These are phyloP conservation scores for Phytophthora europaea DNA, from an alignment of 352 stramenopile species.

Conservation along the genomic window DNA sequence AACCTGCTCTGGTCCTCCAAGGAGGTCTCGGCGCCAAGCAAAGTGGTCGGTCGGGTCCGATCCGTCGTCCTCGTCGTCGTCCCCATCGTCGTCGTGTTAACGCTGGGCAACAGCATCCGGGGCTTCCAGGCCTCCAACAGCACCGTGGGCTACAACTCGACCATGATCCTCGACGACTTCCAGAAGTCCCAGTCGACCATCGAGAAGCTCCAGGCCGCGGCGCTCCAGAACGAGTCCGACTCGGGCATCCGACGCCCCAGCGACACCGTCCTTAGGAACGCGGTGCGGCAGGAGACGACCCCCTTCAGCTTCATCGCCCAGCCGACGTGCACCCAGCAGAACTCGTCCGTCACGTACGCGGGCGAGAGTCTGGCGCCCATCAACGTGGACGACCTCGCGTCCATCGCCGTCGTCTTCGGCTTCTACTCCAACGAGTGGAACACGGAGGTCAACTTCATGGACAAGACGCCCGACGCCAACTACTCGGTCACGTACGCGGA, in stretches of 20 bases:
- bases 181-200: conserved; percentile 44
- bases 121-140: conserved; percentile 60
- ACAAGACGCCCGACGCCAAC: conserved; percentile 18
- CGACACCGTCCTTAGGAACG: conserved; percentile 57
- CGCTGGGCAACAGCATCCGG: conserved; percentile 57
- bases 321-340: conserved; percentile 42
- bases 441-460: conserved; percentile 42
- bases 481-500: conserved; percentile 28
- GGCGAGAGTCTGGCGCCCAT: conserved; percentile 39
- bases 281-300: conserved; percentile 30
- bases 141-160: conserved; percentile 56
- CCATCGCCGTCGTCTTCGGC: conserved; percentile 55
- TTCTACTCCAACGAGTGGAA: conserved; percentile 66
- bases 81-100: conserved; percentile 51
- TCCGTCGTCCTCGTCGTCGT: conserved; percentile 47
- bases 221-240: conserved; percentile 25
- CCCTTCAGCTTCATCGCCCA: conserved; percentile 49
- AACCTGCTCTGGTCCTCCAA: conserved; percentile 52
- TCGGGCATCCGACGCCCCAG: conserved; percentile 24
- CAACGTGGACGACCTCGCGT: conserved; percentile 53
- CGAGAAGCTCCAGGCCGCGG: conserved; percentile 31
- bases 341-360: conserved; percentile 26
- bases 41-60: conserved; percentile 22
- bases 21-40: conserved; percentile 11
- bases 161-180: conserved; percentile 56